Conservation (phyloP, 2,329 filamentous ascomycete genomes). For the Polytolypa hystricis region DNA sequence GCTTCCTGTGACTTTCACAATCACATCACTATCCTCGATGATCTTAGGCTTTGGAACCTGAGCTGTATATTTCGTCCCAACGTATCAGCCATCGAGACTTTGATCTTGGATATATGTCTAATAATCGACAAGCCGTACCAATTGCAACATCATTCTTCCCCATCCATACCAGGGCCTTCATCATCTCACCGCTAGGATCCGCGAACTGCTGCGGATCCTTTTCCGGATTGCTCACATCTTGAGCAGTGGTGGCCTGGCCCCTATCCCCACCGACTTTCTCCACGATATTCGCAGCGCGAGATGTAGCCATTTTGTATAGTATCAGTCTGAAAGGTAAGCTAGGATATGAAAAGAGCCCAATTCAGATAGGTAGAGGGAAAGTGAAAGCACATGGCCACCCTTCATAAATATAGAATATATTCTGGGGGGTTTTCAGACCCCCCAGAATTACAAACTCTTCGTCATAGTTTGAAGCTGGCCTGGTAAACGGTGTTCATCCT, state of each 20-base stretch:
- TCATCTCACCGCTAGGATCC: slow-evolving; percentile 45
- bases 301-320: slow-evolving; percentile 52
- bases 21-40: slow-evolving; percentile 63
- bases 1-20: slow-evolving; percentile 62
- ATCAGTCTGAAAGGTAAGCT: too few relatives aligned
- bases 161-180: slow-evolving; percentile 75
- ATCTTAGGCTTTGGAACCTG: slow-evolving; percentile 61
- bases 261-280: slow-evolving; percentile 61
- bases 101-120: not conserved
- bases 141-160: slow-evolving; percentile 70
- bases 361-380: too few relatives aligned
- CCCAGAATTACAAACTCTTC: too few relatives aligned
- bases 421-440: too few relatives aligned
- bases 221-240: slow-evolving; percentile 59
- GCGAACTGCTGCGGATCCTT: slow-evolving; percentile 42
- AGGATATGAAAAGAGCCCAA: too few relatives aligned
- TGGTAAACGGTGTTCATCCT: too few relatives aligned
- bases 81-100: not conserved
- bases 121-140: too few relatives aligned
- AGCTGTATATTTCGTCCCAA: slow-evolving; percentile 26
- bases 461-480: too few relatives aligned
- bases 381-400: too few relatives aligned
- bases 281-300: slow-evolving; percentile 55
- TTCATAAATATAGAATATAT: too few relatives aligned
- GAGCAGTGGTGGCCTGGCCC: slow-evolving; percentile 51